A percentile compares a stretch with the other conserved stretches of the same genome.
Conservation (phyloP, 2,329 filamentous ascomycete species). For the Aschersonia sp. region DNA sequence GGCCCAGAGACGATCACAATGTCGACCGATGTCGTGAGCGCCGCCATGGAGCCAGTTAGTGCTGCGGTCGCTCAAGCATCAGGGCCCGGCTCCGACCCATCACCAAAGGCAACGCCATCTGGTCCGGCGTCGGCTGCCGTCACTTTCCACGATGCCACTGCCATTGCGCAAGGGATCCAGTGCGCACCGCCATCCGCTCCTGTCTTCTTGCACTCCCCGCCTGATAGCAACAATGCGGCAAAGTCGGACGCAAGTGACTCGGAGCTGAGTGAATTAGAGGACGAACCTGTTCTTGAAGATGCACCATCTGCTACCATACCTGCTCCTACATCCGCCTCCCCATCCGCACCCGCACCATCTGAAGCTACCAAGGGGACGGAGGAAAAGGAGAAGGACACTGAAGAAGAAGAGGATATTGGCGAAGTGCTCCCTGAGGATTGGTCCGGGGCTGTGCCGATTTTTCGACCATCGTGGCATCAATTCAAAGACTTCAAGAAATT, state of each 20-base stretch:
- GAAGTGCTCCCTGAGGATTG: conserved; percentile 78
- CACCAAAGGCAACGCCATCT: conserved; percentile 2
- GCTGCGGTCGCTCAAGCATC: conserved; percentile 4
- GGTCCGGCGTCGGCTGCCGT: conserved; percentile 7
- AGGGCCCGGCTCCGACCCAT: conserved; percentile 13
- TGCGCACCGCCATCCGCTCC: conserved; percentile 21
- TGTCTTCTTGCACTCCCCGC: conserved; percentile 45
- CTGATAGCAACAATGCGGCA: conserved; percentile 46
- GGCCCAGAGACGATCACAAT: conserved; percentile 28
- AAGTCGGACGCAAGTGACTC: conserved; percentile 49
- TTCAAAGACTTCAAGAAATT: conserved; percentile 90
- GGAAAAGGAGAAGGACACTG: conserved; percentile 39
- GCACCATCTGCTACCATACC: conserved; percentile 9
- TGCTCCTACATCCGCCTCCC: conserved; percentile 11
- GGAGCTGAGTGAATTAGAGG: conserved; percentile 52
- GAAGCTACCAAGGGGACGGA: conserved; percentile 4
- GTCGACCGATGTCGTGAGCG: conserved; percentile 41
- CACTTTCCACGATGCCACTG: conserved; percentile 12
- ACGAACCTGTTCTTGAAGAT: conserved; percentile 28
- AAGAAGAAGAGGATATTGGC: conserved; percentile 50
- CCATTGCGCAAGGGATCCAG: conserved; percentile 14
- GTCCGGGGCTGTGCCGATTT: conserved; percentile 84
- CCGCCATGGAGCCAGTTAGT: conserved; percentile 19
- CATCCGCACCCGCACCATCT: conserved; percentile 10
- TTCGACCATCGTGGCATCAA: conserved; percentile 89